Evolutionary conservation across 169 alveolate genomes (phyloP), one percentile per base, ranked within the genome.

Genomic region (Amoebophrya sp.): DNA sequence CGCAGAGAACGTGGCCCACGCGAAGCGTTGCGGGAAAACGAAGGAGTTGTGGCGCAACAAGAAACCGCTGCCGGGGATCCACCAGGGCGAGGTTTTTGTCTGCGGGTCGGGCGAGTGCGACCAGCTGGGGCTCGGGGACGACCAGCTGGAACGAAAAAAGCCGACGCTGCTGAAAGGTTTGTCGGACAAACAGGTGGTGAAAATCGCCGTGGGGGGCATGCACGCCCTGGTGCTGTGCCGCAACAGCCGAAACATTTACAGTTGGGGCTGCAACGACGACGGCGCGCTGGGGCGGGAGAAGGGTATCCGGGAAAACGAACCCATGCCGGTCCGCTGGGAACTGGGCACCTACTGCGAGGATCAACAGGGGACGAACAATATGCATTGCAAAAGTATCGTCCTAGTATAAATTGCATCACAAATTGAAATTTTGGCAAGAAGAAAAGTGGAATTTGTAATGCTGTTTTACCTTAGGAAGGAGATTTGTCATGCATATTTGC

Each of bases 41-140:
- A 18, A 7, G 66, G 66, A 47, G 29, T 12, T 12, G 66, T 47
- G 66, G 66, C 29, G 18, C 66, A 47, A 47, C 18, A 18, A 18
- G 18, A 47, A 47, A 18, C 66, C 66, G 7, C 29, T 12, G 66
- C 7, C 7, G 18, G 66, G 66, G 18, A 18, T 47, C 66, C 7
- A 47, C 66, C 7, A 18, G 7, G 66, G 66, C 66, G 66, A 47
- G 89, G 89, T 77, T 3, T 77, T 29, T 14, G 35, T 77, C 35
- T 32, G 3, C 39, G 89, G 89, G 32, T 77, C 89, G 23, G 89
- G 89, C 32, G 89, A 77, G 35, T 77, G 89, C 89, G 89, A 77
- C 2, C 89, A 77, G 35, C 89, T 77, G 32, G 89, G 89, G 23
- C 39, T 77, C 33, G 89, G 89, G 23, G 89, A 77, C 23, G 35